A percentile compares a stretch with the other conserved stretches of the same genome.
Evolutionary conservation across 257 asterid genomes (phyloP).

Genomic region (Ehretia macrophylla): DNA sequence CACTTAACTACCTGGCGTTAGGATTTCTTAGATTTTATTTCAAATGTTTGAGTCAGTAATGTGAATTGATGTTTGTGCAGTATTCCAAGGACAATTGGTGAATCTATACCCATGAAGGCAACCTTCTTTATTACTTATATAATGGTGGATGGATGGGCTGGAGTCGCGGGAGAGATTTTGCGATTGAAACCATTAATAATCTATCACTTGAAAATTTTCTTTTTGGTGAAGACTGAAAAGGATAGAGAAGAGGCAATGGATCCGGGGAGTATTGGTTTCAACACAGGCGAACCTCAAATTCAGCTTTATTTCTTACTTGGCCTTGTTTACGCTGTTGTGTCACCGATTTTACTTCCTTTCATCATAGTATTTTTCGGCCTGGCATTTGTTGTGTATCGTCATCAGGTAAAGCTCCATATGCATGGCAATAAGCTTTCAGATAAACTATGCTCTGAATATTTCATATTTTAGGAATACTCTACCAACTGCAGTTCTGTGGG

Average conservation of each 20-base stretch:
- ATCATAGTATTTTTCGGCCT: conserved; percentile 75
- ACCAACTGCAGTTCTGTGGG: too few relatives aligned
- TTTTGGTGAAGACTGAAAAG: conserved; percentile 86
- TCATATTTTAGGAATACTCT: too few relatives aligned
- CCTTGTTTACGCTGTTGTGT: conserved; percentile 82
- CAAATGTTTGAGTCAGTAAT: too few relatives aligned
- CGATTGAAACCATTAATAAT: conserved; percentile 73
- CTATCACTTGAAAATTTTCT: conserved; percentile 72
- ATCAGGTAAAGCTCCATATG: conserved; percentile 59
- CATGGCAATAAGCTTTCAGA: neutral
- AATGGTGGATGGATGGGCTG: conserved; percentile 98
- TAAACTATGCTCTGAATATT: neutral
- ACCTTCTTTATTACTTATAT: conserved; percentile 84
- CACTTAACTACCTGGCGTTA: too few relatives aligned
- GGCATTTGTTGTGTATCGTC: conserved; percentile 77
- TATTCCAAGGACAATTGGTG: conserved; percentile 64
- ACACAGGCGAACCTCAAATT: conserved; percentile 95
- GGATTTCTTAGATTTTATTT: too few relatives aligned
- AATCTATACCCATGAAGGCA: conserved; percentile 92
- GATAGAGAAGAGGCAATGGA: conserved; percentile 89
- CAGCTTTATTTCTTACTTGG: conserved; percentile 91
- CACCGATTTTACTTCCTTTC: conserved; percentile 87
- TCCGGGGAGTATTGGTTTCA: conserved; percentile 86
- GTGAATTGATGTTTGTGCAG: conserved; percentile 38
- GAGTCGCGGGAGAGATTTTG: conserved; percentile 85